These are phyloP conservation scores for Terana coerulea DNA, from an alignment of 768 basidiomycete genomes.

Conservation along the genomic window DNA sequence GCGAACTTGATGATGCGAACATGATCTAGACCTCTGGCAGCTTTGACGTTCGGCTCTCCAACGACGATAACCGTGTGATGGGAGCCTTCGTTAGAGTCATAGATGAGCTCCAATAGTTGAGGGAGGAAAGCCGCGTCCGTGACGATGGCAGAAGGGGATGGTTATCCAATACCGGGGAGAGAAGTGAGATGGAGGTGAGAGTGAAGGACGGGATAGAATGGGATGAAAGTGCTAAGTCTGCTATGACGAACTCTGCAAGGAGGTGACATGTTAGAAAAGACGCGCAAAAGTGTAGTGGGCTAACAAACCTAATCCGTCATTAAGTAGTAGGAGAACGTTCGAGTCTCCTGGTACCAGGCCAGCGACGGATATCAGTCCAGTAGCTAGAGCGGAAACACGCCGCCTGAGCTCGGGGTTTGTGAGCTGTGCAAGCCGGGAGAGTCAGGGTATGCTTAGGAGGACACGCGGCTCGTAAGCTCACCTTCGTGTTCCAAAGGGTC, in stretches of 20 bases:
- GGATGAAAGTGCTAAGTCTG: slow-evolving; percentile 74
- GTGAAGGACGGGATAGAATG: slow-evolving; percentile 69
- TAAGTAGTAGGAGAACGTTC: slow-evolving; percentile 70
- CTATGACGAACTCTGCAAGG: slow-evolving; percentile 65
- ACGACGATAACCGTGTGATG: slow-evolving; percentile 66
- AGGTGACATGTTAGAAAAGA: not conserved
- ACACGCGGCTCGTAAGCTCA: slow-evolving; percentile 24
- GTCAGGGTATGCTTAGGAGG: not conserved
- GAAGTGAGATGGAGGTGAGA: slow-evolving; percentile 52
- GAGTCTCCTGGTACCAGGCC: slow-evolving; percentile 56
- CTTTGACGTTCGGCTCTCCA: slow-evolving; percentile 47
- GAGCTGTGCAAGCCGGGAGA: slow-evolving; percentile 42
- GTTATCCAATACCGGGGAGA: slow-evolving; percentile 60
- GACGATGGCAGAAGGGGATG: slow-evolving; percentile 75
- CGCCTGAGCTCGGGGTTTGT: slow-evolving; percentile 69
- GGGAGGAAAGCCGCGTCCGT: slow-evolving; percentile 64
- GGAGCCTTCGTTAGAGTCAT: slow-evolving; percentile 48
- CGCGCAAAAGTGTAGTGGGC: not conserved
- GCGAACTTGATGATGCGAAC: slow-evolving; percentile 62
- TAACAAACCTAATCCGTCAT: slow-evolving; percentile 69
- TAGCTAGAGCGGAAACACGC: slow-evolving; percentile 68
- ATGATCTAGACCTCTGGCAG: slow-evolving; percentile 44
- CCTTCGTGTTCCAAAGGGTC: slow-evolving; percentile 79
- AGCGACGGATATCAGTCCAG: slow-evolving; percentile 59
- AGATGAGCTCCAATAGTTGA: slow-evolving; percentile 67